A percentile compares a stretch with the other conserved stretches of the same genome.
phyloP scores from a whole-genome alignment of 2,329 filamentous ascomycete species.

The Macrophomina tecta region DNA sequence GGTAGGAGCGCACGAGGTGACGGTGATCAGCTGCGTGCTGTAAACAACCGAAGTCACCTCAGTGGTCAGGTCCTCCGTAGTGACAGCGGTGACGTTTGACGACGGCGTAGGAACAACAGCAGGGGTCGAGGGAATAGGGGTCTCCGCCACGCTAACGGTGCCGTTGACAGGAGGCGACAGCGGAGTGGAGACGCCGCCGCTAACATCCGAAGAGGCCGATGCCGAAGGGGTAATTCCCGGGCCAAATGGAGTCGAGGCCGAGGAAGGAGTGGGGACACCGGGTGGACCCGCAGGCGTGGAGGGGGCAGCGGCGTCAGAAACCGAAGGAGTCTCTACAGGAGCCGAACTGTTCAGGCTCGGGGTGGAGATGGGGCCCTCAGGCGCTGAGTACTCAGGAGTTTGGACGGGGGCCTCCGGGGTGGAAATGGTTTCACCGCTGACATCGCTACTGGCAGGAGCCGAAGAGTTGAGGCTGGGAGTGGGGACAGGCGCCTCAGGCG shows the following conservation, averaged over 20 bases:
- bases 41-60: conserved; percentile 18
- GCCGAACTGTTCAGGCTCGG: neutral
- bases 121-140: neutral
- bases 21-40: conserved; percentile 16
- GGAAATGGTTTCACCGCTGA: conserved; percentile 9
- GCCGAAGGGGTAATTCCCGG: conserved; percentile 9
- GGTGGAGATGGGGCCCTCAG: neutral
- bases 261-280: conserved; percentile 8
- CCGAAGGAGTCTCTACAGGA: conserved; percentile 1
- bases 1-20: conserved; percentile 12
- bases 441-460: neutral
- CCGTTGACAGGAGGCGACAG: neutral
- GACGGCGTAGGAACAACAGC: neutral
- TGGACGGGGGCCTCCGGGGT: neutral
- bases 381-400: neutral
- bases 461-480: conserved; percentile 3
- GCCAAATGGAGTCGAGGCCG: conserved; percentile 9
- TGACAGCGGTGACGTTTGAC: conserved; percentile 1
- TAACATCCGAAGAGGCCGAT: conserved; percentile 5
- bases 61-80: conserved; percentile 6
- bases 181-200: conserved; percentile 4
- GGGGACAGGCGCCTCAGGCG: conserved; percentile 2
- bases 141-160: neutral
- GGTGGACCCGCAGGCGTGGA: conserved; percentile 1
- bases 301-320: conserved; percentile 18